These are phyloP conservation scores for Fusarium nanum DNA, from an alignment of 2,329 filamentous ascomycete species.

Conservation along the genomic window DNA sequence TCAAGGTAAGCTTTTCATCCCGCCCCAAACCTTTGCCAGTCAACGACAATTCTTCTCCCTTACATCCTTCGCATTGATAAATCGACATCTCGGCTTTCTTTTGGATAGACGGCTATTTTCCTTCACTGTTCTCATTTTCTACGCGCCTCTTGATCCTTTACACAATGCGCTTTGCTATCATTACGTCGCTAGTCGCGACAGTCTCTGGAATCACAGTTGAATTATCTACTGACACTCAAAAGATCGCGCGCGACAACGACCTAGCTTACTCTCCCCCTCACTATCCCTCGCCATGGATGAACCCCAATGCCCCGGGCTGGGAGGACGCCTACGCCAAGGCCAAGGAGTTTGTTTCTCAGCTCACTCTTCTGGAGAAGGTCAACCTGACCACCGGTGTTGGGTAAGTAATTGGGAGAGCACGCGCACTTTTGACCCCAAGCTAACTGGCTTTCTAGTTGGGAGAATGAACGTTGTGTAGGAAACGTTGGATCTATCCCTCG, in stretches of 20 bases:
- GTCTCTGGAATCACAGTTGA: slow-evolving; percentile 2
- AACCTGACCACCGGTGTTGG: slow-evolving; percentile 93
- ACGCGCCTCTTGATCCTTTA: neutral
- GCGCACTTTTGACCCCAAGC: neutral
- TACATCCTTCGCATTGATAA: neutral
- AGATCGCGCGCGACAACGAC: slow-evolving; percentile 32
- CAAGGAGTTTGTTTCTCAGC: slow-evolving; percentile 80
- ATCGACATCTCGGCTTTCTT: neutral
- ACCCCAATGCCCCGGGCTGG: slow-evolving; percentile 78
- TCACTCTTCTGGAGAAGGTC: slow-evolving; percentile 90
- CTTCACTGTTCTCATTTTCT: neutral
- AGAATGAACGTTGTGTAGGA: slow-evolving; percentile 79
- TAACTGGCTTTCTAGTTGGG: slow-evolving; percentile 48
- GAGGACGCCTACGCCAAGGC: slow-evolving; percentile 80
- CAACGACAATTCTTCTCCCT: neutral
- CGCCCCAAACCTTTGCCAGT: neutral
- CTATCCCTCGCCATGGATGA: slow-evolving; percentile 91
- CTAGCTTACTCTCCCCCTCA: slow-evolving; percentile 65
- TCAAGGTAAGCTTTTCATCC: slow-evolving; percentile 28
- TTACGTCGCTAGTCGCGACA: slow-evolving; percentile 3
- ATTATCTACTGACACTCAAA: slow-evolving; percentile 41
- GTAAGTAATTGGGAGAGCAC: slow-evolving; percentile 58
- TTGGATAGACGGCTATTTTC: neutral
- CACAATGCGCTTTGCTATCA: slow-evolving; percentile 28
- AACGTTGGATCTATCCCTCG: slow-evolving; percentile 77